Evolutionary conservation across 345 rosid genomes (phyloP).

Genomic region (Lepidium africanum): DNA sequence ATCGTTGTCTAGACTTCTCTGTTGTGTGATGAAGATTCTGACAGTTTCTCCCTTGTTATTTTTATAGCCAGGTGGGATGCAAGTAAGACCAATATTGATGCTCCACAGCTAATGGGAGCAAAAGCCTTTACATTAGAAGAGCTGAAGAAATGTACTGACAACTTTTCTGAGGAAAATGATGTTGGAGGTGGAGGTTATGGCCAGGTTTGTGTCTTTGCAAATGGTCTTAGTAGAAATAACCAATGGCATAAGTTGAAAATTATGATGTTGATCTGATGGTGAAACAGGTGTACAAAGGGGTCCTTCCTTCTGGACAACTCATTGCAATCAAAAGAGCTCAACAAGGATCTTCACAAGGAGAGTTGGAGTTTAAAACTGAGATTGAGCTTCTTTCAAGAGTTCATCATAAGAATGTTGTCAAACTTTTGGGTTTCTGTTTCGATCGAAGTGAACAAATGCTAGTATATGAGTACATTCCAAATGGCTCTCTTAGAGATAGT

Average conservation of each 20-base stretch:
- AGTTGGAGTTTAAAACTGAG: constrained; percentile 70
- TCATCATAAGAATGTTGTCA: constrained; percentile 70
- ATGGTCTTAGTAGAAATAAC: not conserved
- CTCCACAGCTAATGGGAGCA: not conserved
- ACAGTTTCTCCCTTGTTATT: not conserved
- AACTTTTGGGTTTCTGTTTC: constrained; percentile 63
- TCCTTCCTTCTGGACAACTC: constrained; percentile 42
- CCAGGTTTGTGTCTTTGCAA: not conserved
- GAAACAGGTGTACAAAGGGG: constrained; percentile 69
- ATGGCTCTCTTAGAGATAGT: constrained; percentile 48
- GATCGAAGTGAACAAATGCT: constrained; percentile 66
- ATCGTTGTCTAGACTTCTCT: not conserved
- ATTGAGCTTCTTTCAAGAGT: constrained; percentile 83
- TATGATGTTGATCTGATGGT: not conserved
- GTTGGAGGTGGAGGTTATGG: not conserved
- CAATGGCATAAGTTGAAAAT: not conserved
- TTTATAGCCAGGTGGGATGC: not conserved
- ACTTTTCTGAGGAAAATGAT: not conserved
- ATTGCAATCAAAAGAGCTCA: no score
- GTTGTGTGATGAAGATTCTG: not conserved
- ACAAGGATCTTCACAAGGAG: constrained; percentile 71
- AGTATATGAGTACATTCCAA: no score
- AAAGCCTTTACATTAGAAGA: not conserved
- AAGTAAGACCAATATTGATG: not conserved
- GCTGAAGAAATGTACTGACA: not conserved